Base-by-base conservation (phyloP, 2,329 filamentous ascomycete genomes). In the Lasiodiplodia sp. region DNA sequence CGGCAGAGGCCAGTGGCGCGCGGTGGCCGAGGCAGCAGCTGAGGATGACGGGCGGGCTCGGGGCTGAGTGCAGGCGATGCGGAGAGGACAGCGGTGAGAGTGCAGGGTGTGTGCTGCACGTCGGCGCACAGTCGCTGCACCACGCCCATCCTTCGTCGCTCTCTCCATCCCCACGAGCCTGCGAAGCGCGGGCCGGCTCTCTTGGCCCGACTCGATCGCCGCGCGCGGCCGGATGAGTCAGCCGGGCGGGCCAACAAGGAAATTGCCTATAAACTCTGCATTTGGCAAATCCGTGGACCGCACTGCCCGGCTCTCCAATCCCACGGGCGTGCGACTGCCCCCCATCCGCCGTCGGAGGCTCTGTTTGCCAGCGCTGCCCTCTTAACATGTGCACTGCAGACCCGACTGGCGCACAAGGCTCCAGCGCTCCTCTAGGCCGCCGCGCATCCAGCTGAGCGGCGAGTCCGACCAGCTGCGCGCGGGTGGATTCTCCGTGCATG, bases 211-310 rank as follows among this genome's bases (percentile, higher is more conserved):
- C 21, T 53, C 44, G 44, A 47, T 37, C 25, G 25, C 40, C 23
- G 44, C 58, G 58, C 40, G 40, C 16, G 4, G 16, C 40, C 58
- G 58, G 58, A 37, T 64, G 60, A 64, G 44, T 64, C 60, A 64
- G 60, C 60, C 21, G 18, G n/a, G 56, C 44, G 18, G 57, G 57
- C 57, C 37, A 16, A 28, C 57, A 7, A 63, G 60, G 44, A 64
- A 52, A 52, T 31, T 52, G 60, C 60, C 60, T 64, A 64, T 64
- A 64, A 64, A 49, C 58, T 51, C 31, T 64, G 60, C 60, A n/a
- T 37, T 53, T 51, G 60, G 16, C 44, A 47, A 52, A 64, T 52
- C 60, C 38, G 44, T 52, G 52, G 60, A 37, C 58, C 18, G 38
- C 57, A 44, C 57, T 25, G 40, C 57, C 31, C 57, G 34, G 57